Evolutionary conservation across 768 basidiomycete genomes (phyloP), one percentile per base, ranked within the genome.

Genomic region (Lepiota brunneoincarnata): DNA sequence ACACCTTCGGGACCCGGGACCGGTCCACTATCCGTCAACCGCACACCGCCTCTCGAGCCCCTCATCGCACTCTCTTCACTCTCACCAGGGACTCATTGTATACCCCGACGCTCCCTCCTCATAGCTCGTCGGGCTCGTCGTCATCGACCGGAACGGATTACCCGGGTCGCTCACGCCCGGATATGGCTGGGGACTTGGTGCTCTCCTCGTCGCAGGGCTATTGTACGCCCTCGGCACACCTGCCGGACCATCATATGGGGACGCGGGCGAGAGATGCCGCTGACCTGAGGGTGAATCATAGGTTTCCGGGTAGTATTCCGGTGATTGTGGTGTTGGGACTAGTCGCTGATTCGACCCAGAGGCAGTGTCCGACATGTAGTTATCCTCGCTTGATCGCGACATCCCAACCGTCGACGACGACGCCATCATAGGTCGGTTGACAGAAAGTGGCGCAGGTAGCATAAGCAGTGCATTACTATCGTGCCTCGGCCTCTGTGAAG

Each of bases 11-110:
- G 80, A 34, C 81, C 80, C 37, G 89, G 86, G 2, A 94, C 89
- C 36, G 91, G 92, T 12, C 95, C 95, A 61, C 81, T 73, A 60
- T 98, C 95, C 51, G 81, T 81, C 52, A 98, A 69, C 41, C 86
- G 86, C 44, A 97, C 78, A 20, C 94, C 92, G 10, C 89, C 81
- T 4, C 69, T 65, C 31, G 31, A n/a, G 34, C 39, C 52, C 31
- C 47, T 43, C n/a, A 14, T 21, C 6, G 61, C 61, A 7, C 60
- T 55, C n/a, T 61, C 60, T 39, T 62, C 51, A 28, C 74, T 58
- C 47, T 68, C 69, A 36, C 37, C 71, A 3, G 7, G n/a, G 7
- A 31, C 31, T 31, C 61, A 34, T 61, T 59, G 45, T 60, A 69
- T 28, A 68, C 77, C 65, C 72, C 62, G 61, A 43, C 24, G 61